These are phyloP conservation scores for Lachnum nothofagi DNA, from an alignment of 2,329 filamentous ascomycete genomes.

Conservation along the genomic window DNA sequence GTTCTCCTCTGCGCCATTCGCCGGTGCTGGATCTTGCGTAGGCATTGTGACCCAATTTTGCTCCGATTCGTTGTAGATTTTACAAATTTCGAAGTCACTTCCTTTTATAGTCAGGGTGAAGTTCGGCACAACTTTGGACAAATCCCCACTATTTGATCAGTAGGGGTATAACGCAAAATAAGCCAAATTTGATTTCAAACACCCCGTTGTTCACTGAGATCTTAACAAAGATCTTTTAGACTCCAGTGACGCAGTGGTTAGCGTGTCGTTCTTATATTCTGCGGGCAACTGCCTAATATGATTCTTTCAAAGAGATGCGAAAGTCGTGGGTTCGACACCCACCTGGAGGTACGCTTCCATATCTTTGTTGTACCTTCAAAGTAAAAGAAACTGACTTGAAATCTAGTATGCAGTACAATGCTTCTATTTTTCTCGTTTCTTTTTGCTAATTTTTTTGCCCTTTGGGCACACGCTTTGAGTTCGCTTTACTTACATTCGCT, in stretches of 20 bases:
- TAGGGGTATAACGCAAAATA: conserved; percentile 19
- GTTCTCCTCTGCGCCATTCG: conserved; percentile 42
- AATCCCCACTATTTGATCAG: neutral
- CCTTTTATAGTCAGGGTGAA: neutral
- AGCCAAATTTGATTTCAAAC: conserved; percentile 23
- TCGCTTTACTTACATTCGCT: too few relatives aligned
- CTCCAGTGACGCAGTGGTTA: conserved; percentile 28
- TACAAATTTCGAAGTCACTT: too few relatives aligned
- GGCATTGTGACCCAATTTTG: conserved; percentile 13
- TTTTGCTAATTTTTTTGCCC: too few relatives aligned
- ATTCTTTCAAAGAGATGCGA: conserved; percentile 28
- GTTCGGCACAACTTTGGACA: neutral
- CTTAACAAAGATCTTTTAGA: too few relatives aligned
- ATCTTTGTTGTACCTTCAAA: too few relatives aligned
- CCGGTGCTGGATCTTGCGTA: conserved; percentile 12
- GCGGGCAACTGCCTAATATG: conserved; percentile 27
- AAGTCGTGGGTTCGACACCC: conserved; percentile 32
- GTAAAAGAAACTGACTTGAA: too few relatives aligned
- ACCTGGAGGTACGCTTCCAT: conserved; percentile 19
- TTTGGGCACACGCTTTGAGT: too few relatives aligned
- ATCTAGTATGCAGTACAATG: too few relatives aligned
- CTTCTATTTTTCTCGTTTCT: too few relatives aligned
- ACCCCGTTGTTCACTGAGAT: conserved; percentile 11
- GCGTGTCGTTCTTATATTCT: conserved; percentile 34
- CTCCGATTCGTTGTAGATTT: too few relatives aligned